These are phyloP conservation scores for Fusarium fracticaudum DNA, from an alignment of 2,329 filamentous ascomycete species.

Conservation along the genomic window DNA sequence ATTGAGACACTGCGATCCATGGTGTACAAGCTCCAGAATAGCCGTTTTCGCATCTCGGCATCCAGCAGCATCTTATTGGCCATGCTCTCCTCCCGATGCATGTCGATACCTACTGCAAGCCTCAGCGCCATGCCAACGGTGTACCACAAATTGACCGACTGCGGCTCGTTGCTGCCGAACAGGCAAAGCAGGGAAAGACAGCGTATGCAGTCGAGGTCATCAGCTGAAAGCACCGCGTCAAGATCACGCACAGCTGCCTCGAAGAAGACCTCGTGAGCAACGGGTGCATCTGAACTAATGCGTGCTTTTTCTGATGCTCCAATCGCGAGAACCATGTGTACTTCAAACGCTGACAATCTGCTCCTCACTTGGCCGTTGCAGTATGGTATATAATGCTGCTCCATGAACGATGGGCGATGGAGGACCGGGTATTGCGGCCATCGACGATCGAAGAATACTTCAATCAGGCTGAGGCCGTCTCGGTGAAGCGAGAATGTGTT, in stretches of 20 bases:
- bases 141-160: slow-evolving; percentile 38
- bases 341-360: slow-evolving; percentile 29
- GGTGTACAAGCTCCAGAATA: slow-evolving; percentile 38
- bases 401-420: slow-evolving; percentile 37
- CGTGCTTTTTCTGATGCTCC: slow-evolving; percentile 34
- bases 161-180: slow-evolving; percentile 38
- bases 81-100: slow-evolving; percentile 32
- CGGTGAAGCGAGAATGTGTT: slow-evolving; percentile 21
- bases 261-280: slow-evolving; percentile 36
- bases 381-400: slow-evolving; percentile 32
- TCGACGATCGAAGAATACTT: slow-evolving; percentile 33
- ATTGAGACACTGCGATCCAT: slow-evolving; percentile 39
- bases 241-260: slow-evolving; percentile 28
- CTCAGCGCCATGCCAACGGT: slow-evolving; percentile 35
- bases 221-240: slow-evolving; percentile 21
- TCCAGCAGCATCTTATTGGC: slow-evolving; percentile 21
- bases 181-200: slow-evolving; percentile 34
- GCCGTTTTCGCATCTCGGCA: slow-evolving; percentile 34
- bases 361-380: not conserved
- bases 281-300: not conserved
- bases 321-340: slow-evolving; percentile 38
- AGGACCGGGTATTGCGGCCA: slow-evolving; percentile 38
- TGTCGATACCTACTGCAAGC: slow-evolving; percentile 35
- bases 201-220: slow-evolving; percentile 34
- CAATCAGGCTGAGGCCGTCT: slow-evolving; percentile 26